Conservation (phyloP, 73 alveolate species). For the Tetrahymena borealis region DNA sequence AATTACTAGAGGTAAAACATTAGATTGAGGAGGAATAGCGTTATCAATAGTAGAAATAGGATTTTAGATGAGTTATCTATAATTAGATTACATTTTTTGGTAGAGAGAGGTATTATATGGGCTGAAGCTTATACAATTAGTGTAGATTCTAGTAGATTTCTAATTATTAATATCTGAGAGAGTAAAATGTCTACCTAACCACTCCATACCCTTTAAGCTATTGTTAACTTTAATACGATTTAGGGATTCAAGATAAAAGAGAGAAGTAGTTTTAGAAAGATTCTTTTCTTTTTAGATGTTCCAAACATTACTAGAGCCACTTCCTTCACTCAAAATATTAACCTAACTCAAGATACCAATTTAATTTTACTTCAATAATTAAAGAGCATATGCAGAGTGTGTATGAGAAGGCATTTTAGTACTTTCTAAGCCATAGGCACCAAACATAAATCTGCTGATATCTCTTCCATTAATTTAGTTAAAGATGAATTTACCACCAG, state of each 20-base stretch:
- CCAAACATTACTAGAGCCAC: background rate
- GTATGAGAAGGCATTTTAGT: background rate
- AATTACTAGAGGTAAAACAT: background rate
- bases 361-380: background rate
- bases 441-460: constrained; percentile 42
- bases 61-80: background rate
- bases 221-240: background rate
- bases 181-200: background rate
- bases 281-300: background rate
- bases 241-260: background rate
- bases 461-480: constrained; percentile 46
- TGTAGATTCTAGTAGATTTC: background rate
- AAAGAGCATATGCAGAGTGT: background rate
- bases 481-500: constrained; percentile 52
- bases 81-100: background rate
- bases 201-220: background rate
- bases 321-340: background rate
- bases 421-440: constrained; percentile 43
- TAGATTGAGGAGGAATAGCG: background rate
- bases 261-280: background rate
- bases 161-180: background rate
- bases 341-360: background rate
- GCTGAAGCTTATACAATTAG: background rate
- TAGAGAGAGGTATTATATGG: background rate
- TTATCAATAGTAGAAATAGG: background rate